These are phyloP conservation scores for Trichoderma sp. DNA, from an alignment of 2,329 filamentous ascomycete genomes.

Conservation along the genomic window DNA sequence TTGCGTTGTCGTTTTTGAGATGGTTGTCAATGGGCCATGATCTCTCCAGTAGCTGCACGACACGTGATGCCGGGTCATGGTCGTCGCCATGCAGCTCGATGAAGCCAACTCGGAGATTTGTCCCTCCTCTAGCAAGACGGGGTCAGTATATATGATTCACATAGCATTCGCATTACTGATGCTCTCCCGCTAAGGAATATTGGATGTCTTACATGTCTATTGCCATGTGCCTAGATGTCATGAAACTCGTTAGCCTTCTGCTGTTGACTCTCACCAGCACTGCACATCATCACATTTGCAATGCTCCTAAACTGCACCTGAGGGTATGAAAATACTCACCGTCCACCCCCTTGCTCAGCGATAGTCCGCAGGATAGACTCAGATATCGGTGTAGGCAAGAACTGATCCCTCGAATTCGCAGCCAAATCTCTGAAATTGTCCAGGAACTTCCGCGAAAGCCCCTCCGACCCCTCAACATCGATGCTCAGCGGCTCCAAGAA, in stretches of 20 bases:
- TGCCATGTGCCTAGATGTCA: slow-evolving; percentile 49
- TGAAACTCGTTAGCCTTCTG: slow-evolving; percentile 17
- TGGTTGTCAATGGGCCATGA: slow-evolving; percentile 72
- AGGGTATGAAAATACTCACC: slow-evolving; percentile 40
- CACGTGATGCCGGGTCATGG: slow-evolving; percentile 35
- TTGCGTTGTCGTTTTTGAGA: slow-evolving; percentile 69
- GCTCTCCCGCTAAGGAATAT: not conserved
- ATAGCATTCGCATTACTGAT: too few species aligned
- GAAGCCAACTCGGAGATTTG: slow-evolving; percentile 66
- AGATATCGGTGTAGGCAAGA: slow-evolving; percentile 59
- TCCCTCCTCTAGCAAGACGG: slow-evolving; percentile 54
- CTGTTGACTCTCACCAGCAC: not conserved
- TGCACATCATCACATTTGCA: not conserved
- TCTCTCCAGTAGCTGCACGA: slow-evolving; percentile 62
- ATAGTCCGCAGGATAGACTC: slow-evolving; percentile 54
- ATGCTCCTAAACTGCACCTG: not conserved
- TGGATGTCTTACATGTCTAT: slow-evolving; percentile 60
- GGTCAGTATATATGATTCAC: not conserved
- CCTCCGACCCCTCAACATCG: slow-evolving; percentile 43
- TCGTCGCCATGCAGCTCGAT: slow-evolving; percentile 54
- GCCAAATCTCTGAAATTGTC: slow-evolving; percentile 49
- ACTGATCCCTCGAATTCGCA: slow-evolving; percentile 52
- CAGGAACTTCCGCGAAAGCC: slow-evolving; percentile 47
- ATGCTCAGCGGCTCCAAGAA: slow-evolving; percentile 53
- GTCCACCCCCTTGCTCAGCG: slow-evolving; percentile 40